phyloP scores from a whole-genome alignment of 2,329 filamentous ascomycete species.

The Phymatotrichopsis omnivora region DNA sequence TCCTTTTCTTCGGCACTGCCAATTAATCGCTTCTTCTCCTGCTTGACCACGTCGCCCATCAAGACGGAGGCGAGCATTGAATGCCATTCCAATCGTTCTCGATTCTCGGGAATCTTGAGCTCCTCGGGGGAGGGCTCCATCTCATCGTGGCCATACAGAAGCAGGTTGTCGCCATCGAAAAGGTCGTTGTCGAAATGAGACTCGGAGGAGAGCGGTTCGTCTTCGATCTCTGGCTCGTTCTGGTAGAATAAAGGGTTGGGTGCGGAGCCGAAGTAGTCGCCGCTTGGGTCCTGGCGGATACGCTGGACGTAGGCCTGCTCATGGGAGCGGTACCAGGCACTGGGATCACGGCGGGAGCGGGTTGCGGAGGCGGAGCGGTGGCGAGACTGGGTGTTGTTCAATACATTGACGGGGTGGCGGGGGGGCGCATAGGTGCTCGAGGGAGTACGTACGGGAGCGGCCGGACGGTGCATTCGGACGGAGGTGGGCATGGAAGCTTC shows the following conservation, averaged over 20 bases:
- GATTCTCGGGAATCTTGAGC: conserved; percentile 72
- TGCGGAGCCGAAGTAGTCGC: conserved; percentile 54
- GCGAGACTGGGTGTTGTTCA: conserved; percentile 38
- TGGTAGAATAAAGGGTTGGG: conserved; percentile 43
- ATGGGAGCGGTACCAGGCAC: conserved; percentile 67
- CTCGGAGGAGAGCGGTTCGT: conserved; percentile 80
- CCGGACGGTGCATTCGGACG: conserved; percentile 51
- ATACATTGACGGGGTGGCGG: conserved; percentile 35
- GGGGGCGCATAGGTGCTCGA: conserved; percentile 67
- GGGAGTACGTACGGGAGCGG: conserved; percentile 59
- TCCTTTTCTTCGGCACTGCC: conserved; percentile 61
- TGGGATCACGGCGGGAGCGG: conserved; percentile 50
- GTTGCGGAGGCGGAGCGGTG: conserved; percentile 46
- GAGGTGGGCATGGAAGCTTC: conserved; percentile 15
- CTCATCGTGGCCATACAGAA: conserved; percentile 87
- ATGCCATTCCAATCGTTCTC: conserved; percentile 93
- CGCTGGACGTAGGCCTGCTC: conserved; percentile 93
- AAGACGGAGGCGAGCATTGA: conserved; percentile 93
- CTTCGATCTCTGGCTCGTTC: conserved; percentile 75
- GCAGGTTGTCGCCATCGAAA: conserved; percentile 82
- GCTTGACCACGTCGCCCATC: conserved; percentile 91
- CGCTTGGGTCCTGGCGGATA: conserved; percentile 65
- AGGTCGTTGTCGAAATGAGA: conserved; percentile 70
- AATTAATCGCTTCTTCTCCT: conserved; percentile 93
- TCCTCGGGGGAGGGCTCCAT: conserved; percentile 84